Percentiles rank a stretch among this genome's conserved stretches.
These are phyloP conservation scores for Phaffomyces antillensis DNA, from an alignment of 805 yeast genomes.

Conservation along the genomic window DNA sequence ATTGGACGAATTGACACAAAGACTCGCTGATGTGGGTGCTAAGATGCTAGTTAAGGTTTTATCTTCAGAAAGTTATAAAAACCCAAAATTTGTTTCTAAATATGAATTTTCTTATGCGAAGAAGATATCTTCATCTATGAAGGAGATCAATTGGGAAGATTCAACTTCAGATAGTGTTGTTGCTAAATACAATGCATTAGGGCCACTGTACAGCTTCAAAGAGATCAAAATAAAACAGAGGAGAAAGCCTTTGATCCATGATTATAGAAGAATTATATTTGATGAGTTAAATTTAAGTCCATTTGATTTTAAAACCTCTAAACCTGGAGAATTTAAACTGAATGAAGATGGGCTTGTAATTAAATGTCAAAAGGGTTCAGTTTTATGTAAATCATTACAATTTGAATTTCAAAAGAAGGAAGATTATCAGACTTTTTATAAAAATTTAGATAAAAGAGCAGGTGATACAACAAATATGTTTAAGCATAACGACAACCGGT, in stretches of 20 bases:
- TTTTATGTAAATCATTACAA: slow-evolving; percentile 35
- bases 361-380: slow-evolving; percentile 36
- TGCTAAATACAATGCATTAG: slow-evolving; percentile 44
- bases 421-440: slow-evolving; percentile 35
- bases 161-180: slow-evolving; percentile 30
- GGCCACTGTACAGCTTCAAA: slow-evolving; percentile 44
- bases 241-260: slow-evolving; percentile 21
- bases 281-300: slow-evolving; percentile 21
- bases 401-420: slow-evolving; percentile 51
- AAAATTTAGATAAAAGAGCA: slow-evolving; percentile 38
- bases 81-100: slow-evolving; percentile 16
- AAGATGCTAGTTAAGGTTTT: slow-evolving; percentile 43
- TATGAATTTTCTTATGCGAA: slow-evolving; percentile 47
- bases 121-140: slow-evolving; percentile 39
- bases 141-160: slow-evolving; percentile 41
- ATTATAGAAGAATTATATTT: slow-evolving; percentile 41
- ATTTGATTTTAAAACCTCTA: background rate
- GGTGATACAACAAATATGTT: slow-evolving; percentile 26
- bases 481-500: background rate
- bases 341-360: slow-evolving; percentile 26
- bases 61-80: slow-evolving; percentile 21
- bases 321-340: slow-evolving; percentile 27
- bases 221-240: slow-evolving; percentile 30
- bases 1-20: slow-evolving; percentile 35
- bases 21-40: slow-evolving; percentile 59